These are phyloP conservation scores for Sclerotinia nivalis DNA, from an alignment of 2,329 filamentous ascomycete species.

Conservation along the genomic window DNA sequence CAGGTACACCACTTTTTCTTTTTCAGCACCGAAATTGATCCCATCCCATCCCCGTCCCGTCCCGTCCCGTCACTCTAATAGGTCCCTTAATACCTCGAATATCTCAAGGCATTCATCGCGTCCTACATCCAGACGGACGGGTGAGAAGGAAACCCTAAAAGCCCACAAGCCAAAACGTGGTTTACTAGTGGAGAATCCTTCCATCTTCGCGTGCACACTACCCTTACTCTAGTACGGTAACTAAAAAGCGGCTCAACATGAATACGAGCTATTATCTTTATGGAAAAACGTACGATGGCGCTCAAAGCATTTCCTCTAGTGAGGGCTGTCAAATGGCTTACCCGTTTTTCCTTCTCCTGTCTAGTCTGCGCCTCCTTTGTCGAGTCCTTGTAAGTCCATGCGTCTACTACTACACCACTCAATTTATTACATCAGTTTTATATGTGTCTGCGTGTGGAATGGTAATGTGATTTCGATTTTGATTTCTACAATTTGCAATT, in stretches of 20 bases:
- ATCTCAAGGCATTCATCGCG: too few species aligned
- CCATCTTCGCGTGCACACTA: not conserved
- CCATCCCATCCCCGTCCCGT: not conserved
- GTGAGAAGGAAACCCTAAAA: not conserved
- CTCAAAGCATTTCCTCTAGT: not conserved
- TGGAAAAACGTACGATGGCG: not conserved
- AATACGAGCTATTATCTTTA: not conserved
- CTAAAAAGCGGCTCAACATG: not conserved
- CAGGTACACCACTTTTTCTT: not conserved
- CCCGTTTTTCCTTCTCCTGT: not conserved
- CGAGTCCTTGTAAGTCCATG: not conserved
- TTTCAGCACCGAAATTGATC: slow-evolving; percentile 1
- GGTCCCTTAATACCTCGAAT: too few species aligned
- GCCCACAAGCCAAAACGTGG: slow-evolving; percentile 9
- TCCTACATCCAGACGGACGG: too few species aligned
- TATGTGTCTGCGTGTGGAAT: not conserved
- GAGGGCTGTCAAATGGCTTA: not conserved
- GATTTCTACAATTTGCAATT: not conserved
- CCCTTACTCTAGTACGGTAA: too few species aligned
- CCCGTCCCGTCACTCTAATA: too few species aligned
- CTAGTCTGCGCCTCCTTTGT: slow-evolving; percentile 5
- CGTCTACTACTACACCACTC: not conserved
- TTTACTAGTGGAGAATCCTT: slow-evolving; percentile 9
- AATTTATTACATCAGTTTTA: not conserved
- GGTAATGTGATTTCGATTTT: not conserved